Evolutionary conservation across 2,329 filamentous ascomycete species (phyloP), one percentile per base, ranked within the genome.

Genomic region (Penicillium italicum): DNA sequence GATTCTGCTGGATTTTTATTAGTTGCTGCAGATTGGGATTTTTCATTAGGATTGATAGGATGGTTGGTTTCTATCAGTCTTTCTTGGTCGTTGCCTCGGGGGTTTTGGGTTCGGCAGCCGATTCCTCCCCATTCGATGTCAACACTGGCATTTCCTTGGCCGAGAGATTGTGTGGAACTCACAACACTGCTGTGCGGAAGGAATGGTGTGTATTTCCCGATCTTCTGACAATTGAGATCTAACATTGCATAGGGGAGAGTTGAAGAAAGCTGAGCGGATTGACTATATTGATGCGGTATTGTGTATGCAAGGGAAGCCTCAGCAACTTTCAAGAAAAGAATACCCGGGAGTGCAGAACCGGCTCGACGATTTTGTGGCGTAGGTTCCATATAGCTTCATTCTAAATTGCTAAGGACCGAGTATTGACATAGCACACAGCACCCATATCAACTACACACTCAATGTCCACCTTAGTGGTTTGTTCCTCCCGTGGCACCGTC

Each of bases 401-500:
- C n/a, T 40, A 33, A 11, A 49, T 44, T 44, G 5, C 14, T 18
- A 12, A 8, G 36, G 9, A n/a, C 9, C 2, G 16, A 5, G 4
- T 5, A 22, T 20, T 49, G 22, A 34, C 30, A 28, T 9, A 28
- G 4, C 26, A 24, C 5, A 34, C 22, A 60, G 58, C 6, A 56
- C 54, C 6, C 68, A 69, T 52, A 65, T 69, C 53, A 69, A 68
- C 38, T 66, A 68, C 42, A 69, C 66, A 5, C 53, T 61, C 1
- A 24, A 48, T 31, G 60, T 64, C 14, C 68, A 70, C 40, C 59
- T 62, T 9, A 61, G 52, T 20, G 63, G 60, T 11, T 43, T 65
- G 2, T 67, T 70, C 44, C 52, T 65, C 3, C 62, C 68, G 26
- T 75, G 72, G 69, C 72, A 74, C 50, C 66, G 70, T 14, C 65